Conservation (phyloP, 495 filamentous ascomycete genomes). For the Penicillium waksmanii region DNA sequence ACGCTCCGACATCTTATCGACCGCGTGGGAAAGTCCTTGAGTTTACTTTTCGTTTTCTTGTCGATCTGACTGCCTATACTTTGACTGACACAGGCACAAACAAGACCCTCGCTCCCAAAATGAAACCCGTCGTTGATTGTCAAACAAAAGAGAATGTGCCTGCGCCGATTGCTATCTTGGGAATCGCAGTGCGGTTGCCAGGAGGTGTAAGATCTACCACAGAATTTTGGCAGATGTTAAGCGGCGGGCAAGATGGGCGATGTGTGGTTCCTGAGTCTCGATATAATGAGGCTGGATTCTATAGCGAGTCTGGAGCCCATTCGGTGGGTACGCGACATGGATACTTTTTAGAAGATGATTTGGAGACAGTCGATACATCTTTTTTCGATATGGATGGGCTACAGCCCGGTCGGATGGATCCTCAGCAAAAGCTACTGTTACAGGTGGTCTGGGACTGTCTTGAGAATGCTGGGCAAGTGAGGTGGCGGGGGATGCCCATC, state of each 20-base stretch:
- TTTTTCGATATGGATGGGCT: conserved; percentile 28
- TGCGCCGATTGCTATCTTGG: background rate
- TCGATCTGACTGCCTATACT: too few species aligned
- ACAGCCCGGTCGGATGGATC: conserved; percentile 52
- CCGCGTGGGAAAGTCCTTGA: too few species aligned
- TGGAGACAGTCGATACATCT: conserved; percentile 31
- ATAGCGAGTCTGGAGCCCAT: conserved; percentile 17
- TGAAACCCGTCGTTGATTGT: too few species aligned
- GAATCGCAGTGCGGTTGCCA: background rate
- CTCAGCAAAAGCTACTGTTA: conserved; percentile 59
- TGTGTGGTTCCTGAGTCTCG: conserved; percentile 38
- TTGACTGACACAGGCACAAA: too few species aligned
- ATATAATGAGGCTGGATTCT: conserved; percentile 41
- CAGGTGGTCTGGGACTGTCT: conserved; percentile 49
- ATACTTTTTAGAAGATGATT: conserved; percentile 52
- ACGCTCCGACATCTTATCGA: too few species aligned
- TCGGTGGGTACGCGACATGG: conserved; percentile 10
- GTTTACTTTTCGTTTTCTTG: too few species aligned
- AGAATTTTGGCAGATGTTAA: background rate
- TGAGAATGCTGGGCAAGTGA: conserved; percentile 47
- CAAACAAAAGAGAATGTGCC: too few species aligned
- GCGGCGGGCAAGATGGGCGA: conserved; percentile 27
- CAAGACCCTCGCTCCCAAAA: too few species aligned
- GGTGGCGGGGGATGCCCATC: conserved; percentile 12
- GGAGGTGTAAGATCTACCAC: background rate